These are phyloP conservation scores for Metschnikowia vanudenii DNA, from an alignment of 805 yeast species.

Conservation along the genomic window DNA sequence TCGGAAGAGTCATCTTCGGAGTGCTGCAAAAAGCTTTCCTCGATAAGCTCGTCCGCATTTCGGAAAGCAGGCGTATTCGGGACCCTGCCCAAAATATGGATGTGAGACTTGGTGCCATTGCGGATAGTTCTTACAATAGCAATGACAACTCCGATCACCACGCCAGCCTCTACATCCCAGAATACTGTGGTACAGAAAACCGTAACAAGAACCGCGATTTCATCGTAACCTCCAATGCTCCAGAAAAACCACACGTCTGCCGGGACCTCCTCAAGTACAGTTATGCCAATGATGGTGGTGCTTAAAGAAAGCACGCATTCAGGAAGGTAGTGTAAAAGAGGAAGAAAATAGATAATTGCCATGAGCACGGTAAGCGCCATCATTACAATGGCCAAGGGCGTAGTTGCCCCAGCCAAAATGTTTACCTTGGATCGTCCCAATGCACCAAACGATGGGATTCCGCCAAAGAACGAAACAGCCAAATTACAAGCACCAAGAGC, in stretches of 20 bases:
- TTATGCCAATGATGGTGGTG: constrained; percentile 47
- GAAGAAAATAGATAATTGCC: constrained; percentile 27
- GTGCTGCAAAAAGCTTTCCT: constrained; percentile 28
- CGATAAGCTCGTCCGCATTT: constrained; percentile 65
- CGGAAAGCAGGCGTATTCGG: constrained; percentile 53
- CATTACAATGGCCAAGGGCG: constrained; percentile 40
- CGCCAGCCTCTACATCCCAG: constrained; percentile 42
- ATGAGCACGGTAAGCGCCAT: constrained; percentile 30
- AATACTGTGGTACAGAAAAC: constrained; percentile 29
- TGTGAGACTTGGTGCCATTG: constrained; percentile 42
- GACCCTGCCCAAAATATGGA: constrained; percentile 44
- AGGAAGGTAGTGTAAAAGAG: constrained; percentile 27
- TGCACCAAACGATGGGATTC: constrained; percentile 37
- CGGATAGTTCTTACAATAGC: constrained; percentile 37
- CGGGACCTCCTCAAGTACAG: constrained; percentile 54
- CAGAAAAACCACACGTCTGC: constrained; percentile 27
- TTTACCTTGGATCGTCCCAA: constrained; percentile 34
- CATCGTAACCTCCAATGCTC: constrained; percentile 25
- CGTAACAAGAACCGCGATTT: constrained; percentile 21
- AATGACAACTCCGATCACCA: constrained; percentile 33
- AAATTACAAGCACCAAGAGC: constrained; percentile 34
- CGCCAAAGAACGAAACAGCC: constrained; percentile 29
- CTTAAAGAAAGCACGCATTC: constrained; percentile 35
- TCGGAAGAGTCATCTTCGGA: constrained; percentile 30
- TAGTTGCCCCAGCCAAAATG: constrained; percentile 45